Percentiles rank a stretch among this genome's conserved stretches.
Evolutionary conservation across 2,329 filamentous ascomycete species (phyloP).

Genomic region (Fusarium ambrosium): DNA sequence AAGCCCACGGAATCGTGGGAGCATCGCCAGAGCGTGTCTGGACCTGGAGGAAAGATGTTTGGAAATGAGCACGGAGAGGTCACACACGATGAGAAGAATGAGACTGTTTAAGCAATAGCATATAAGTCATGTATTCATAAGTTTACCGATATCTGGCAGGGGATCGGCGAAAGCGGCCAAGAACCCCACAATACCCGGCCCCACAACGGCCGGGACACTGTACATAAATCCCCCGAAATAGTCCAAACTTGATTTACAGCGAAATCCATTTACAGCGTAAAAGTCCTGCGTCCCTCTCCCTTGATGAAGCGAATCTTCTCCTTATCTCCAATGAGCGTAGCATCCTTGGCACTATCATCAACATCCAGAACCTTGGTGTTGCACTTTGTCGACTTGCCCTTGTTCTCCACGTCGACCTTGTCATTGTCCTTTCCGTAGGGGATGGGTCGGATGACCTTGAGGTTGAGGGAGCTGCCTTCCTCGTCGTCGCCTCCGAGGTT

Average conservation of each 20-base stretch:
- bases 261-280: neutral
- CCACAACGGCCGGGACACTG: neutral
- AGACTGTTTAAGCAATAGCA: slow-evolving; percentile 3
- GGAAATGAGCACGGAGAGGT: slow-evolving; percentile 15
- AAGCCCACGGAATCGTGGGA: slow-evolving; percentile 54
- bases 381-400: slow-evolving; percentile 39
- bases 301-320: slow-evolving; percentile 55
- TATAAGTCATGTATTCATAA: neutral
- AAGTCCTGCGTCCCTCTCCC: slow-evolving; percentile 39
- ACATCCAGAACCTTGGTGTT: slow-evolving; percentile 56
- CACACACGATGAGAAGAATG: slow-evolving; percentile 36
- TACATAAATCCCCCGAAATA: neutral
- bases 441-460: slow-evolving; percentile 57
- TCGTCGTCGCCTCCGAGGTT: slow-evolving; percentile 49
- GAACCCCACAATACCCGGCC: slow-evolving; percentile 11
- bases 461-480: slow-evolving; percentile 52
- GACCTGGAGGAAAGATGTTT: slow-evolving; percentile 36
- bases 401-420: slow-evolving; percentile 39
- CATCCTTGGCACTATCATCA: slow-evolving; percentile 62
- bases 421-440: slow-evolving; percentile 48
- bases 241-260: slow-evolving; percentile 19
- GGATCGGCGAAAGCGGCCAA: neutral
- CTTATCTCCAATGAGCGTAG: slow-evolving; percentile 53
- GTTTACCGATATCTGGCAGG: neutral
- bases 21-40: slow-evolving; percentile 48